Evolutionary conservation across 306 rosid genomes (phyloP), one percentile per base, ranked within the genome.

Genomic region (Cucurbita pepo): DNA sequence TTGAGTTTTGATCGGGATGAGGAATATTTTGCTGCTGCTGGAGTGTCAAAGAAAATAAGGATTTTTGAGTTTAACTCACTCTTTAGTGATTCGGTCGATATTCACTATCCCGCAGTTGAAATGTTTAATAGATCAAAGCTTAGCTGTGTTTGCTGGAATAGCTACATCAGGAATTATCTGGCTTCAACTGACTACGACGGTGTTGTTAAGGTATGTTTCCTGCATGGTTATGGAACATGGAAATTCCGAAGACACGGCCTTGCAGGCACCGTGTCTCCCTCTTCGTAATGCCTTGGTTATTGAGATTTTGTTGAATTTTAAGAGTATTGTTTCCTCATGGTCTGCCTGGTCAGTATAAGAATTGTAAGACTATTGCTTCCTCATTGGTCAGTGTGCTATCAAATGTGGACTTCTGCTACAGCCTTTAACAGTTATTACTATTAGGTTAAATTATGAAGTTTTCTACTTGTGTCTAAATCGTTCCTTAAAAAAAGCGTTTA

Each of bases 121-220:
- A 88, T 93, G 90, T 41, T 88, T 76, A 93, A 93, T 82, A 85
- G 76, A 72, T 87, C 97, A 74, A 90, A 81, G 83, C 85, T 90
- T 79, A 93, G 94, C 71, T 88, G 97, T 80, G 88, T 93, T 86
- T 82, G 94, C 89, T 93, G 98, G 98, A 93, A 93, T 85, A 85
- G 76, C 87, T 93, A 93, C 72, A 83, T 93, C 66, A 90, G 83
- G 85, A 93, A 87, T 86, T 93, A 93, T 88, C 84, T 93, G 71
- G 96, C 98, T 72, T 90, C 98, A 73, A 82, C 97, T 52, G 98
- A 93, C 81, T 86, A 90, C 61, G 97, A 88, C 25, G 98, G 98
- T 70, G 79, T 70, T 74, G 96, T 93, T 48, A 93, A 93, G 97
- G 98, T 92, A 72, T 79, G 84, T 73, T 61, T 79, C 76, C 74